Evolutionary conservation across 2,329 filamentous ascomycete genomes (phyloP).

Genomic region (Pseudogymnoascus sp.): DNA sequence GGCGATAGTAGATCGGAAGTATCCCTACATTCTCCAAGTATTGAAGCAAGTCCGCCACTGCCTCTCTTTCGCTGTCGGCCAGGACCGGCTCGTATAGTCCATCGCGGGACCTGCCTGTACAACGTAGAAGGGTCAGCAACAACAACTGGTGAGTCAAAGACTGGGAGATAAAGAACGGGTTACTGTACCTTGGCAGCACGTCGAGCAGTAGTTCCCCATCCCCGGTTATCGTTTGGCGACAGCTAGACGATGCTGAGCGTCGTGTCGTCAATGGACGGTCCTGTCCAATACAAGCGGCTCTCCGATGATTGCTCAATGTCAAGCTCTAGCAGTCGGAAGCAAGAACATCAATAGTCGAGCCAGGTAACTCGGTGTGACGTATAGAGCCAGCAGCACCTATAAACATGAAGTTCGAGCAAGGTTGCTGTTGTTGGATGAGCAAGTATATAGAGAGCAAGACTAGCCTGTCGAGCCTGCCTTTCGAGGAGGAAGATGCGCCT

Average conservation of each 20-base stretch:
- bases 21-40: conserved; percentile 83
- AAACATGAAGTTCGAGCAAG: background rate
- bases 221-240: conserved; percentile 22
- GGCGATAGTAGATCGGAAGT: background rate
- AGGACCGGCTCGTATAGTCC: conserved; percentile 79
- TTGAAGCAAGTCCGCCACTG: conserved; percentile 87
- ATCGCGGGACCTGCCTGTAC: conserved; percentile 65
- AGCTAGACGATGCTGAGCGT: background rate
- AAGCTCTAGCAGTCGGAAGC: background rate
- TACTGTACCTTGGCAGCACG: conserved; percentile 52
- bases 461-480: background rate
- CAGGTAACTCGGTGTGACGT: background rate
- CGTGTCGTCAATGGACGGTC: background rate
- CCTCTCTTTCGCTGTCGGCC: conserved; percentile 92
- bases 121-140: conserved; percentile 26
- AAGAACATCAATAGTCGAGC: conserved; percentile 1
- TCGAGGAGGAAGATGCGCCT: background rate
- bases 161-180: conserved; percentile 9
- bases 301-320: conserved; percentile 2
- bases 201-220: conserved; percentile 56
- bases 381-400: background rate
- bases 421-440: background rate
- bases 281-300: conserved; percentile 2
- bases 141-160: conserved; percentile 12
- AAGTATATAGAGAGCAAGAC: conserved; percentile 3